Base-by-base conservation (phyloP, 176 grass and related monocot genomes). In the Tuctoria greenei region DNA sequence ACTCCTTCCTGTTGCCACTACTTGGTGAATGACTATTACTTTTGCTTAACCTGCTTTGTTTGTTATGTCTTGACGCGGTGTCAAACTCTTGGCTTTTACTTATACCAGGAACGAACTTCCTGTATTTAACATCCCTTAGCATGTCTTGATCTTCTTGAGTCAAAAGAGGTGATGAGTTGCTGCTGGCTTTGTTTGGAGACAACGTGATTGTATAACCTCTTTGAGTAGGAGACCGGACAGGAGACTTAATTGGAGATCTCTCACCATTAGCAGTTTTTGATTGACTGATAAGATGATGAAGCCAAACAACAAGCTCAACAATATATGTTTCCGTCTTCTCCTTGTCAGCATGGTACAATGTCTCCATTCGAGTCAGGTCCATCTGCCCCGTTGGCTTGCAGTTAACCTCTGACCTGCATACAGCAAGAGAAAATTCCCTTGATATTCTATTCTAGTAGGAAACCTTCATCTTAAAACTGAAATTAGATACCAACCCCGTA, bases 61-160 rank as follows among this genome's bases (percentile, higher is more conserved):
- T 87, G 66, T 74, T 80, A 71, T 86, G 76, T 45, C 82, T 93
- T 42, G 70, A 62, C 26, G 67, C 82, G n/a, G 60, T 86, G 59
- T 86, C 91, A 52, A 98, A 93, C 86, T 98, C 91, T 80, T 98
- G 95, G 66, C 95, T 98, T 78, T 87, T 98, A 81, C 95, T 98
- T 59, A 94, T 85, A 64, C 95, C 91, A 18, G 95, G 95, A 55
- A 89, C 79, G 62, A 94, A 89, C 67, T 98, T 94, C 81, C 76
- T 87, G 69, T 86, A 90, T 52, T 92, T 98, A 58, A 98, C 95
- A 46, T 86, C 86, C 58, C 56, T 86, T 79, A 98, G 79, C 95
- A 98, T 94, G 79, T 92, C 91, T 88, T 98, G 91, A 63, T 98
- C 95, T 88, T 98, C 91, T 84, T 80, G 89, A 6, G 88, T 92